Evolutionary conservation across 1,139 yeast genomes (phyloP), one percentile per base, ranked within the genome.

Genomic region (Kazachstania sp.): DNA sequence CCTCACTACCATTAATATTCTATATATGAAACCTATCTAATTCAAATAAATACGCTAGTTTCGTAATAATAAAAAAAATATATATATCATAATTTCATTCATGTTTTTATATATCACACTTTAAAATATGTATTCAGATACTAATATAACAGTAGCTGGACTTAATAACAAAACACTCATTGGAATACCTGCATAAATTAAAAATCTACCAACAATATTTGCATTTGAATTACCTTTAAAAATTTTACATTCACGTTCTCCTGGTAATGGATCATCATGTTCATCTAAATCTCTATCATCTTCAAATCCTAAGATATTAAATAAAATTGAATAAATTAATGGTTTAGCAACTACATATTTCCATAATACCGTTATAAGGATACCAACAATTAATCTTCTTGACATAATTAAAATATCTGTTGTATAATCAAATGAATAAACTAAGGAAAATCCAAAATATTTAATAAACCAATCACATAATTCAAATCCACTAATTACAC

Each of bases 401-500:
- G 16, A 16, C 4, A 38, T 13, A 13, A 28, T 13, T n/a, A 18
- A 9, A 8, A 28, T 28, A 28, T 38, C 31, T 11, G 20, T 23
- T 4, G 41, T 38, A 28, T 15, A 38, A 16, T 18, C 39, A 38
- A 48, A 43, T 11, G 45, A 45, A 31, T 50, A 52, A 31, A 47
- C 46, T 48, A 18, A 20, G 19, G 38, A 39, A 19, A 47, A 41
- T 7, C 50, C 50, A 26, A 47, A 36, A 15, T 28, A 44, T 35
- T 51, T 37, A 49, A 45, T 43, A 30, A 56, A 37, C 65, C 65
- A 62, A 44, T 57, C 59, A 38, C 58, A 53, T 40, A 55, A 46
- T 37, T 61, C 65, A 20, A 82, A 57, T 0, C 97, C 97, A 46
- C 83, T 72, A 28, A 90, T 72, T 30, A 92, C 97, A 1, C 97